A percentile compares a stretch with the other conserved stretches of the same genome.
These are phyloP conservation scores for Trichoderma parareesei DNA, from an alignment of 495 filamentous ascomycete genomes.

Conservation along the genomic window DNA sequence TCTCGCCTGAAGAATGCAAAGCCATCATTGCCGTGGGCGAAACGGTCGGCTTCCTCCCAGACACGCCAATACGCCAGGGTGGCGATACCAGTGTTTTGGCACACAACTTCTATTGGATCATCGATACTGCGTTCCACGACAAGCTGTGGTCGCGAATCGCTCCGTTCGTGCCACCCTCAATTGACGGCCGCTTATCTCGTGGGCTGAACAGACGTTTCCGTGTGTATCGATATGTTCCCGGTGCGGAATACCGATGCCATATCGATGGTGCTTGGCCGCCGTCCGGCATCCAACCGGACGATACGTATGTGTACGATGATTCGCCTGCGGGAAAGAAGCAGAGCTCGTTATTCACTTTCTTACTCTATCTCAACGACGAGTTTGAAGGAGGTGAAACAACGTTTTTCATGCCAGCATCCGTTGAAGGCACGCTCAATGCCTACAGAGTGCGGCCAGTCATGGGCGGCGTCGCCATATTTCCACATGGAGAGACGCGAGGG, in stretches of 20 bases:
- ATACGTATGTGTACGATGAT: slow-evolving; percentile 38
- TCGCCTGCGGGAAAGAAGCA: slow-evolving; percentile 35
- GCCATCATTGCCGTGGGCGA: slow-evolving; percentile 40
- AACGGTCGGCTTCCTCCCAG: slow-evolving; percentile 35
- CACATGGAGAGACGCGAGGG: slow-evolving; percentile 37
- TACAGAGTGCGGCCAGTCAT: slow-evolving; percentile 39
- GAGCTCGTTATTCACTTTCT: slow-evolving; percentile 40
- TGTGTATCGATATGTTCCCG: slow-evolving; percentile 43
- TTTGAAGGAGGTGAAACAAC: slow-evolving; percentile 44
- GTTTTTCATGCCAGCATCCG: slow-evolving; percentile 36
- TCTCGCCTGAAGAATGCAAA: slow-evolving; percentile 33
- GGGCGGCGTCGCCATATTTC: slow-evolving; percentile 38
- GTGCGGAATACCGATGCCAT: slow-evolving; percentile 40
- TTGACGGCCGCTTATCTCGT: slow-evolving; percentile 30
- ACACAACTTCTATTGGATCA: slow-evolving; percentile 46
- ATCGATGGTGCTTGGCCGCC: slow-evolving; percentile 44
- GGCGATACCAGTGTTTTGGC: slow-evolving; percentile 37
- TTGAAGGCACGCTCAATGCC: slow-evolving; percentile 39
- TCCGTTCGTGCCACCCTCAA: slow-evolving; percentile 26
- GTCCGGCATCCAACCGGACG: slow-evolving; percentile 29
- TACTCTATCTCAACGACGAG: slow-evolving; percentile 46
- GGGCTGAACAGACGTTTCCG: slow-evolving; percentile 41
- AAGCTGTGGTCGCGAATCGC: slow-evolving; percentile 35
- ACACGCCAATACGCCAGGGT: slow-evolving; percentile 37
- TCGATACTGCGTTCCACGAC: slow-evolving; percentile 33